Percentiles rank a stretch among this genome's conserved stretches.
These are phyloP conservation scores for Epichloe festucae DNA, from an alignment of 2,329 filamentous ascomycete species.

Conservation along the genomic window DNA sequence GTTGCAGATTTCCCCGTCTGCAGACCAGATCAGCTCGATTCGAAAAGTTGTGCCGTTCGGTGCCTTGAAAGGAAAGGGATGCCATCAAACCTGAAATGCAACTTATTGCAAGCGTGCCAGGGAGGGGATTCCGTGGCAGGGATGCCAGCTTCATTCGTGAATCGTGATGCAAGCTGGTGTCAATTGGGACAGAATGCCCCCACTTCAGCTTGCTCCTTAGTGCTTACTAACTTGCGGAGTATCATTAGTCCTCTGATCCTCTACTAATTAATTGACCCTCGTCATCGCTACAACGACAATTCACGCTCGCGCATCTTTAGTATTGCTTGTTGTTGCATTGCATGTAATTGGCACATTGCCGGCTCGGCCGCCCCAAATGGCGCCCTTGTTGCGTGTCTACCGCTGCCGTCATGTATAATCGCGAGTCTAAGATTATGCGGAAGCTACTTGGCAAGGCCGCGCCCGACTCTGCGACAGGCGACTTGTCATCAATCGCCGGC, in stretches of 20 bases:
- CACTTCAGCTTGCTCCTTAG: neutral
- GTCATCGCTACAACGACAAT: neutral
- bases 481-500: slow-evolving; percentile 31
- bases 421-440: slow-evolving; percentile 44
- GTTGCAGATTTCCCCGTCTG: too few species aligned
- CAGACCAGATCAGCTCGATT: too few species aligned
- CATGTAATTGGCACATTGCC: neutral
- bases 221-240: too few species aligned
- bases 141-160: too few species aligned
- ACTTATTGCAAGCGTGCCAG: too few species aligned
- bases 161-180: neutral
- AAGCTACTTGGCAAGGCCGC: slow-evolving; percentile 44
- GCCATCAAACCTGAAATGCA: too few species aligned
- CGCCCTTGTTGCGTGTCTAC: slow-evolving; percentile 16
- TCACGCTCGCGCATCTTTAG: neutral
- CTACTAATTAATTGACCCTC: too few species aligned
- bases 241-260: too few species aligned
- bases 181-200: neutral
- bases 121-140: too few species aligned
- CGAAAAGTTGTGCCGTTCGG: too few species aligned
- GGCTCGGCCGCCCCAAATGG: slow-evolving; percentile 16
- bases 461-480: slow-evolving; percentile 32
- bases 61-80: too few species aligned
- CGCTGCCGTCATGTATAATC: slow-evolving; percentile 34
- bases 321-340: neutral